Evolutionary conservation across 169 alveolate species (phyloP).

Genomic region (Babesia bovis): DNA sequence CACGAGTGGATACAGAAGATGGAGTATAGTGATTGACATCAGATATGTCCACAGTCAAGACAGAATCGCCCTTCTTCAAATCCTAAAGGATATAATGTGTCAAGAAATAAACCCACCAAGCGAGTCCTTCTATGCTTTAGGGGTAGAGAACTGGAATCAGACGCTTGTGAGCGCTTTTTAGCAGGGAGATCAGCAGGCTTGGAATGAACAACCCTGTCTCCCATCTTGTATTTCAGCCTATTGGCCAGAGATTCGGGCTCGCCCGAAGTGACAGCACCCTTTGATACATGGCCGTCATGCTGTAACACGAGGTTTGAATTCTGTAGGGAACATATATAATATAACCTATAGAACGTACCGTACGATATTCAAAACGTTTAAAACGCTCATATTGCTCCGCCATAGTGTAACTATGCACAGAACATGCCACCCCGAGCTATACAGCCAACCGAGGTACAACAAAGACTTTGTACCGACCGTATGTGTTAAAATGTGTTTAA

Average conservation of each 20-base stretch:
- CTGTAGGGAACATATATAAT: slow-evolving; percentile 34
- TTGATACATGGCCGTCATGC: slow-evolving; percentile 83
- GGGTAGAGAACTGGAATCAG: slow-evolving; percentile 27
- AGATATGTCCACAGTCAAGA: slow-evolving; percentile 81
- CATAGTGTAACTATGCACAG: slow-evolving; percentile 74
- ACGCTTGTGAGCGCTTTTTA: slow-evolving; percentile 25
- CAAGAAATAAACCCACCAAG: slow-evolving; percentile 57
- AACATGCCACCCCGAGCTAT: too few species aligned
- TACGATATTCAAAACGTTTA: slow-evolving; percentile 90
- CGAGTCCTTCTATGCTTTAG: slow-evolving; percentile 45
- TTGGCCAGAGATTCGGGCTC: slow-evolving; percentile 95
- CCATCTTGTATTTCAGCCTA: slow-evolving; percentile 87
- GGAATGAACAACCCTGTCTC: slow-evolving; percentile 86
- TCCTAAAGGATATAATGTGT: slow-evolving; percentile 62
- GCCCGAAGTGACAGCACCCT: slow-evolving; percentile 91
- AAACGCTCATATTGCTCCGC: slow-evolving; percentile 91
- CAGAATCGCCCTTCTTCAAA: slow-evolving; percentile 78
- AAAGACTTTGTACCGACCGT: too few species aligned
- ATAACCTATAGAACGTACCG: slow-evolving; percentile 17
- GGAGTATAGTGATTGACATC: slow-evolving; percentile 89
- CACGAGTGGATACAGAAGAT: slow-evolving; percentile 86
- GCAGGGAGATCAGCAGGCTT: slow-evolving; percentile 44
- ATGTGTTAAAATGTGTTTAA: too few species aligned
- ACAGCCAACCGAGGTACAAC: not conserved
- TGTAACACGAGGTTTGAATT: slow-evolving; percentile 86